These are phyloP conservation scores for Balakata baccata DNA, from an alignment of 345 rosid species.

Conservation along the genomic window DNA sequence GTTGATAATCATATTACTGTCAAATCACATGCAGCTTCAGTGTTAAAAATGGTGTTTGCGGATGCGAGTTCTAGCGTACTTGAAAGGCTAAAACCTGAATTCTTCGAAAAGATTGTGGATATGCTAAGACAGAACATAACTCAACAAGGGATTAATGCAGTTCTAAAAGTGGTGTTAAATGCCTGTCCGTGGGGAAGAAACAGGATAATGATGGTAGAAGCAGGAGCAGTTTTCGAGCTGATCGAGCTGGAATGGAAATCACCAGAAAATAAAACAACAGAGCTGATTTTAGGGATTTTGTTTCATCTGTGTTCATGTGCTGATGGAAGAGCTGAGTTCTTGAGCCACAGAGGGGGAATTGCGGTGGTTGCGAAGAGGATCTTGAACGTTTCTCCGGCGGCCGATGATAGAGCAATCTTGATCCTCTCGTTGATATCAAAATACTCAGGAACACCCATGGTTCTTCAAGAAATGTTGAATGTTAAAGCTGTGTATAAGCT, in stretches of 20 bases:
- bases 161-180: constrained; percentile 43
- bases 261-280: constrained; percentile 45
- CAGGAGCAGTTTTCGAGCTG: constrained; percentile 53
- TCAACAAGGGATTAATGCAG: constrained; percentile 47
- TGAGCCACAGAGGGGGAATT: constrained; percentile 50
- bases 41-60: constrained; percentile 39
- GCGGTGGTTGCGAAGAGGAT: constrained; percentile 58
- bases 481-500: constrained; percentile 63
- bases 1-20: constrained; percentile 20
- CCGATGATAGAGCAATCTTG: constrained; percentile 52
- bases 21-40: constrained; percentile 42
- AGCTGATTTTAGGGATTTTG: constrained; percentile 51
- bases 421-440: constrained; percentile 48
- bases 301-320: constrained; percentile 62
- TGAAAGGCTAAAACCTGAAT: constrained; percentile 44
- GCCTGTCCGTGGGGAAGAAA: constrained; percentile 57
- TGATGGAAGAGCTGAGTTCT: constrained; percentile 58
- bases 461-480: constrained; percentile 54
- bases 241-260: constrained; percentile 58
- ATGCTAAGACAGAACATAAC: constrained; percentile 35
- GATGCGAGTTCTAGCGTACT: constrained; percentile 34
- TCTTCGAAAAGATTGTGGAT: constrained; percentile 41
- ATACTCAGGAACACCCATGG: constrained; percentile 41
- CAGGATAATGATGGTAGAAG: constrained; percentile 47
- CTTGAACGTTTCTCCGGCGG: constrained; percentile 44